Evolutionary conservation across 2,329 filamentous ascomycete species (phyloP), one percentile per base, ranked within the genome.

Genomic region (Coniochaeta sp.): DNA sequence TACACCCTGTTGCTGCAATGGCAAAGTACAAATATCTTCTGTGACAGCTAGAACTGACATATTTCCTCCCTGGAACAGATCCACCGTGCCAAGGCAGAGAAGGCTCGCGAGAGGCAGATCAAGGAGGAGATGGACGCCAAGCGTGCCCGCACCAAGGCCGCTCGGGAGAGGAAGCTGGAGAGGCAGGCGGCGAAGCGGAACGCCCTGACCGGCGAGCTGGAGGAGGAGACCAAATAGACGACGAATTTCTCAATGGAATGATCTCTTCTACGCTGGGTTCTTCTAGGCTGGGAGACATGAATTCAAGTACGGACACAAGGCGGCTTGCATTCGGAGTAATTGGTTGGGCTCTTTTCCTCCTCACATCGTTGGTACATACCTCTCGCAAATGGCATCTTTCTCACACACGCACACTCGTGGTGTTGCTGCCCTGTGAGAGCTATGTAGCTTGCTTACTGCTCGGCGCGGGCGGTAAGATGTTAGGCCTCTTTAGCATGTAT

Each of bases 61-160:
- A 14, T 36, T 12, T 36, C 34, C n/a, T n/a, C n/a, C n/a, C 6
- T 7, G 19, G 19, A 63, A 72, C 74, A 99, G 95, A 98, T 99
- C 79, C 95, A 99, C 90, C 96, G 93, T 82, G 95, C 95, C 84
- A 99, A 99, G 91, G 95, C 95, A 73, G 95, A 99, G 91, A 96
- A 96, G 86, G 86, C 87, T 69, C 95, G 95, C 81, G 95, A 98
- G 89, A 88, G 88, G 82, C 81, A 88, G 75, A 87, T 99, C 81
- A 93, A 96, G 89, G 93, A 98, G 79, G 93, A 98, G 86, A 99
- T 99, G 95, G 95, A 98, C 79, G 91, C 90, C 85, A 98, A 96
- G 89, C 92, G 95, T 84, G 91, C 92, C 79, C 97, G 96, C 92
- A 98, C 92, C 88, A 98, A 97, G 93, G 95, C 95, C 77, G 95